phyloP scores from a whole-genome alignment of 805 yeast genomes.

The Hanseniaspora occidentalis region DNA sequence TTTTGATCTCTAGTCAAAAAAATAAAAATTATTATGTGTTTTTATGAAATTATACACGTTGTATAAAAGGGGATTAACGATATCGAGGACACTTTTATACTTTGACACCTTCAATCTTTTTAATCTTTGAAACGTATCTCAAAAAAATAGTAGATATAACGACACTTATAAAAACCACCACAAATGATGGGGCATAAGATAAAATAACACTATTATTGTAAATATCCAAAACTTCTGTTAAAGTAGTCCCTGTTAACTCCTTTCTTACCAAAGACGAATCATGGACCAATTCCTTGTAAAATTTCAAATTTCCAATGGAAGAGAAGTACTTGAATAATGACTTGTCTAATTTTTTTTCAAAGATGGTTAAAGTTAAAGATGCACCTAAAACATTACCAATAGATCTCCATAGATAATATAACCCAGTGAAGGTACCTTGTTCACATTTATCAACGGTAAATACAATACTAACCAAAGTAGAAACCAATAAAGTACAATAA shows the following conservation, averaged over 20 bases:
- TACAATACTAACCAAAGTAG: conserved; percentile 45
- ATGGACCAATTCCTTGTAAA: conserved; percentile 14
- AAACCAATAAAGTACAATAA: conserved; percentile 39
- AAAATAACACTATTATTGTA: conserved; percentile 18
- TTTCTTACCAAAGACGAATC: conserved; percentile 21
- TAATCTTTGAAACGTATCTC: too few relatives aligned
- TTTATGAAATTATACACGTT: too few relatives aligned
- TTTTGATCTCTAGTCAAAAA: too few relatives aligned
- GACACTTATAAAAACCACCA: conserved; percentile 13
- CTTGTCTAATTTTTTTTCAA: conserved; percentile 22
- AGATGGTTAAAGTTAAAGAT: conserved; percentile 29
- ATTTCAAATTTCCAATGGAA: conserved; percentile 12
- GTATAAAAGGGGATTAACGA: too few relatives aligned
- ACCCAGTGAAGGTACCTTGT: conserved; percentile 37
- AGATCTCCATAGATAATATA: conserved; percentile 38
- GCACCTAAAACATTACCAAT: conserved; percentile 36
- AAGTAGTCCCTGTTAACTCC: conserved; percentile 7
- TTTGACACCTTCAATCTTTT: too few relatives aligned
- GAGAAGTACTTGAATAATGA: conserved; percentile 25
- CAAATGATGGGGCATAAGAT: conserved; percentile 20
- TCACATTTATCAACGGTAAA: conserved; percentile 31
- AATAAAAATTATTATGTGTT: too few relatives aligned
- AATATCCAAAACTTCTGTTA: conserved; percentile 12
- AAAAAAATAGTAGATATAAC: conserved; percentile 7
- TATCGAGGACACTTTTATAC: too few relatives aligned